phyloP scores from a whole-genome alignment of 1,284 basidiomycete species.

The Pterulicium gracile region DNA sequence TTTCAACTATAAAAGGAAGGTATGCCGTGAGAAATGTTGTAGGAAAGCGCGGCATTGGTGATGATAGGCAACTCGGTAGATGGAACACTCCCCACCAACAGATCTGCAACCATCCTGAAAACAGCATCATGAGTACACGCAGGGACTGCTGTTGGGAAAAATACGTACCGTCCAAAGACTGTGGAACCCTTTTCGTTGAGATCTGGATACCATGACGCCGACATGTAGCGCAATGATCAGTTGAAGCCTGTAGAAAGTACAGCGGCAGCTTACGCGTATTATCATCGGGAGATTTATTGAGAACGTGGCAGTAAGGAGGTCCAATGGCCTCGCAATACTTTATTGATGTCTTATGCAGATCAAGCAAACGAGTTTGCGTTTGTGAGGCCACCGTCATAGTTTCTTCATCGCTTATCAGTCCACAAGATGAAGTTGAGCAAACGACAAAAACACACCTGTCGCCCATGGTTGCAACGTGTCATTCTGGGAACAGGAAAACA shows the following conservation, averaged over 20 bases:
- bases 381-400: conserved; percentile 27
- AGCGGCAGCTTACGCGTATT: conserved; percentile 23
- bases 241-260: conserved; percentile 4
- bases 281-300: conserved; percentile 28
- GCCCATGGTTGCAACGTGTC: too few relatives aligned
- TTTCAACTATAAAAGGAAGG: conserved; percentile 11
- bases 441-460: too few relatives aligned
- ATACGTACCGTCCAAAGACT: conserved; percentile 11
- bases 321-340: conserved; percentile 31
- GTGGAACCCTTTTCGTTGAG: conserved; percentile 14
- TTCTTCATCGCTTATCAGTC: too few relatives aligned
- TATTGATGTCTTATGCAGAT: conserved; percentile 30
- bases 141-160: too few relatives aligned
- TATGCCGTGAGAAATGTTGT: conserved; percentile 18
- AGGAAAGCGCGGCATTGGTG: conserved; percentile 20
- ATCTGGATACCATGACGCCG: too few relatives aligned
- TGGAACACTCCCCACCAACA: conserved; percentile 24
- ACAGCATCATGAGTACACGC: conserved; percentile 1
- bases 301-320: conserved; percentile 26
- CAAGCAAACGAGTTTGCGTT: conserved; percentile 28
- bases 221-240: too few relatives aligned
- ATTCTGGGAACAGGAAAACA: too few relatives aligned
- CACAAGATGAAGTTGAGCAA: too few relatives aligned
- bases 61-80: conserved; percentile 21
- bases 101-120: conserved; percentile 28